Conservation (phyloP, 352 stramenopile genomes). For the Phytophthora boehmeriae region DNA sequence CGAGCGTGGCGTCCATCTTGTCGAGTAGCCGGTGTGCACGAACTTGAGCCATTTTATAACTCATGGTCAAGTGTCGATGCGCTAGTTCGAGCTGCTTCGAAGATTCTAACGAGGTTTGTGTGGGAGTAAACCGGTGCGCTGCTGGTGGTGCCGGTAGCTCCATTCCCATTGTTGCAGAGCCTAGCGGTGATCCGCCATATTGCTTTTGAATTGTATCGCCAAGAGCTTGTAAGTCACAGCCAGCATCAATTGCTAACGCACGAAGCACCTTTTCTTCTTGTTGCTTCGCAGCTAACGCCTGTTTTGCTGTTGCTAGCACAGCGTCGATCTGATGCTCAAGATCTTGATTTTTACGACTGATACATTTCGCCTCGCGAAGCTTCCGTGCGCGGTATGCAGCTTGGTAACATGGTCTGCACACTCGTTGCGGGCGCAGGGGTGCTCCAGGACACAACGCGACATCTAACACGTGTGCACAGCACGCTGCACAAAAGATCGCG, state of each 20-base stretch:
- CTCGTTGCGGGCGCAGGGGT: constrained; percentile 55
- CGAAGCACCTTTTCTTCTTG: constrained; percentile 54
- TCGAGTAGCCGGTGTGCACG: constrained; percentile 57
- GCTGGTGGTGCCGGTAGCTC: constrained; percentile 54
- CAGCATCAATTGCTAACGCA: constrained; percentile 38
- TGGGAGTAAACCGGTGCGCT: constrained; percentile 67
- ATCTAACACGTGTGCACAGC: constrained; percentile 52
- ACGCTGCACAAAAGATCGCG: constrained; percentile 69
- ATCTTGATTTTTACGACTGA: constrained; percentile 66
- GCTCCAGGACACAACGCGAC: constrained; percentile 67
- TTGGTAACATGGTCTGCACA: constrained; percentile 63
- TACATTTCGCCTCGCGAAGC: constrained; percentile 49
- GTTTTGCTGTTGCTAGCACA: constrained; percentile 46
- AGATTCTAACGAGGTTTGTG: constrained; percentile 60
- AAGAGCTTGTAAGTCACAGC: constrained; percentile 55
- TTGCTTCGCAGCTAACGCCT: constrained; percentile 38
- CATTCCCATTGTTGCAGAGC: constrained; percentile 39
- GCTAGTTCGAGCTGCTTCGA: constrained; percentile 67
- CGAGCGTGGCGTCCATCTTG: constrained; percentile 63
- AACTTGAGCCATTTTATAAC: constrained; percentile 65
- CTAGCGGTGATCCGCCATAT: constrained; percentile 38
- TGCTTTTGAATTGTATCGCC: constrained; percentile 52
- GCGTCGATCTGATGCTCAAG: constrained; percentile 57
- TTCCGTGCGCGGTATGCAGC: constrained; percentile 55
- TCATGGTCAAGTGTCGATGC: constrained; percentile 74